phyloP scores from a whole-genome alignment of 768 basidiomycete species.

The Leccinum subgranulosum region DNA sequence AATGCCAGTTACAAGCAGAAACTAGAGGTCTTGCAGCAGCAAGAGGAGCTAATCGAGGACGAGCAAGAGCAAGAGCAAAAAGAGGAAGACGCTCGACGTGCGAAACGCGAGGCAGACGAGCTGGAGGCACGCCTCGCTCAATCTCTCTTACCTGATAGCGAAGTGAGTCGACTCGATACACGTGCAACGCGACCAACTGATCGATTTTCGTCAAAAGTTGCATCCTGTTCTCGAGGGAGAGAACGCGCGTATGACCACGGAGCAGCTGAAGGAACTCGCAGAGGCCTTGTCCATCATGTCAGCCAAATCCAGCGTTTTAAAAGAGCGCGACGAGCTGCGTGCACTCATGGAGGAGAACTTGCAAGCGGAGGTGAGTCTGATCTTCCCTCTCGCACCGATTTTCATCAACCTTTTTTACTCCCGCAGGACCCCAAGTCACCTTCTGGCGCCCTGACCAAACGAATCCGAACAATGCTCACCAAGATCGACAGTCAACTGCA shows the following conservation, averaged over 20 bases:
- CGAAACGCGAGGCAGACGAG: slow-evolving; percentile 77
- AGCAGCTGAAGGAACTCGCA: slow-evolving; percentile 91
- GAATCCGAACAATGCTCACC: too few species aligned
- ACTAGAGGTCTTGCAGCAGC: slow-evolving; percentile 95
- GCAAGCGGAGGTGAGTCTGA: slow-evolving; percentile 63
- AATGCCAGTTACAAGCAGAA: slow-evolving; percentile 97
- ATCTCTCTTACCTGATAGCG: slow-evolving; percentile 82
- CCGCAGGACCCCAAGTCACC: too few species aligned
- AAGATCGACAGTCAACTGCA: too few species aligned
- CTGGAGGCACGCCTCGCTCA: slow-evolving; percentile 75
- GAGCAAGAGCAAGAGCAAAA: slow-evolving; percentile 98
- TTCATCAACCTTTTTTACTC: too few species aligned
- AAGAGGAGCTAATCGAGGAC: slow-evolving; percentile 99
- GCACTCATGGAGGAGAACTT: slow-evolving; percentile 93
- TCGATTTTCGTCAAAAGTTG: slow-evolving; percentile 40
- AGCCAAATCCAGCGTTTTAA: slow-evolving; percentile 90
- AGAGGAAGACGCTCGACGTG: slow-evolving; percentile 87
- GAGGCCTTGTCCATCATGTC: slow-evolving; percentile 90
- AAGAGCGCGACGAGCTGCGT: slow-evolving; percentile 91
- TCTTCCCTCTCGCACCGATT: not conserved
- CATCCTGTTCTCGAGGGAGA: slow-evolving; percentile 60
- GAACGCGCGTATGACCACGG: slow-evolving; percentile 94
- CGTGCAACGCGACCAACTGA: not conserved
- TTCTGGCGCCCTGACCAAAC: too few species aligned
- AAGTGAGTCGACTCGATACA: slow-evolving; percentile 45